phyloP scores from a whole-genome alignment of 2,329 filamentous ascomycete genomes.

The Erysiphe pisi region DNA sequence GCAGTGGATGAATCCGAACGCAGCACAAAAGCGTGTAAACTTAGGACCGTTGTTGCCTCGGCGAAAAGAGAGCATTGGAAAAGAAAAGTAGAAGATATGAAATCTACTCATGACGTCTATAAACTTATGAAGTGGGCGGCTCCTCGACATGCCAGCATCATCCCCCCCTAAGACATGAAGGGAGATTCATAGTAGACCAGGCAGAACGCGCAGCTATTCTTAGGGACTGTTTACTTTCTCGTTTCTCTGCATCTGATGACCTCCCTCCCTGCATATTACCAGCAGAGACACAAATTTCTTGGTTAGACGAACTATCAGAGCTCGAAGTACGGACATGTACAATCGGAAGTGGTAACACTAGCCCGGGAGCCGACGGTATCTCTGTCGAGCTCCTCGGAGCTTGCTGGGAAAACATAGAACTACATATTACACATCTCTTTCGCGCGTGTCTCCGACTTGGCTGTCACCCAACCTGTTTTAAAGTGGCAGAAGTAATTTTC shows the following conservation, averaged over 20 bases:
- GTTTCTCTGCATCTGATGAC: background rate
- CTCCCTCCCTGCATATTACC: background rate
- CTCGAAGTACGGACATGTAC: background rate
- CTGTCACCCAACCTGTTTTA: background rate
- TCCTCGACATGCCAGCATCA: too few species aligned
- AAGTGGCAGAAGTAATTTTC: background rate
- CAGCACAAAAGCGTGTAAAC: too few species aligned
- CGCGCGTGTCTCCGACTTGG: background rate
- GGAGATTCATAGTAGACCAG: background rate
- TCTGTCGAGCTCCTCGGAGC: background rate
- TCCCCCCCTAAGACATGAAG: too few species aligned
- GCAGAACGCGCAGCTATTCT: background rate
- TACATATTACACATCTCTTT: background rate
- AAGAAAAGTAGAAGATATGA: too few species aligned
- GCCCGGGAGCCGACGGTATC: background rate
- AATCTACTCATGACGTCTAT: too few species aligned
- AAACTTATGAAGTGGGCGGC: too few species aligned
- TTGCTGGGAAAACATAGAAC: background rate
- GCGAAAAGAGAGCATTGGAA: too few species aligned
- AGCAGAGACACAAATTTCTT: background rate
- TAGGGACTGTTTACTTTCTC: background rate
- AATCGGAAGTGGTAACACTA: background rate
- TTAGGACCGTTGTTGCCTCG: too few species aligned
- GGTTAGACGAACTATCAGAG: background rate
- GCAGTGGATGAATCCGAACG: too few species aligned